Evolutionary conservation across 1,284 basidiomycete species (phyloP), one percentile per base, ranked within the genome.

Genomic region (Trametes pubescens): DNA sequence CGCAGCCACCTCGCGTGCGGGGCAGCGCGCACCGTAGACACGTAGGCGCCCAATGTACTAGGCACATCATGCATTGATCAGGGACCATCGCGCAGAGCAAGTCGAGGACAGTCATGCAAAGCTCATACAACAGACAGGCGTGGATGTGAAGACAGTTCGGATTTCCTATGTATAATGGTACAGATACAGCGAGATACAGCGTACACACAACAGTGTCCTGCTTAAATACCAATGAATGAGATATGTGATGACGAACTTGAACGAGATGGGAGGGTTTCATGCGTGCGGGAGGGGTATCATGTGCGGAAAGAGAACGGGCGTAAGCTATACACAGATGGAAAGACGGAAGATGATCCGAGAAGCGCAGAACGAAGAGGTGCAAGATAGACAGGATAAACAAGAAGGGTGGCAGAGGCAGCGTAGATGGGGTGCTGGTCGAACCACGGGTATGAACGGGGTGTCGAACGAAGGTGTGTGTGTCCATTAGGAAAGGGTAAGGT

Each of bases 201-300:
- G 60, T 56, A 56, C 54, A 61, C 47, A 61, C 60, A 61, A 61
- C 60, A 61, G 53, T 56, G 60, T 61, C 60, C 60, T 56, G 60
- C 53, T 40, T 61, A 56, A 51, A 61, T 61, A 61, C n/a, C 40
- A 38, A 37, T 11, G 16, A 51, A 34, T 4, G 51, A 48, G 47
- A 56, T 56, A 34, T n/a, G 48, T 35, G 35, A 1, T 9, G 8
- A 18, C 26, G n/a, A 34, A 24, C 6, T 18, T 21, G 43, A 26
- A 37, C n/a, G 51, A 9, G 18, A 51, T 5, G 24, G 47, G 24
- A 24, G 24, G 47, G 47, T 10, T 48, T 13, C 47, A 22, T 38
- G 56, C 48, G 46, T 51, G 47, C 14, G 32, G 29, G 29, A 16
- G 43, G 60, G 53, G 53, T 61, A 56, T 56, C 53, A 40, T 61